Conservation (phyloP, 2,329 filamentous ascomycete genomes). For the Diplocarpon mali region DNA sequence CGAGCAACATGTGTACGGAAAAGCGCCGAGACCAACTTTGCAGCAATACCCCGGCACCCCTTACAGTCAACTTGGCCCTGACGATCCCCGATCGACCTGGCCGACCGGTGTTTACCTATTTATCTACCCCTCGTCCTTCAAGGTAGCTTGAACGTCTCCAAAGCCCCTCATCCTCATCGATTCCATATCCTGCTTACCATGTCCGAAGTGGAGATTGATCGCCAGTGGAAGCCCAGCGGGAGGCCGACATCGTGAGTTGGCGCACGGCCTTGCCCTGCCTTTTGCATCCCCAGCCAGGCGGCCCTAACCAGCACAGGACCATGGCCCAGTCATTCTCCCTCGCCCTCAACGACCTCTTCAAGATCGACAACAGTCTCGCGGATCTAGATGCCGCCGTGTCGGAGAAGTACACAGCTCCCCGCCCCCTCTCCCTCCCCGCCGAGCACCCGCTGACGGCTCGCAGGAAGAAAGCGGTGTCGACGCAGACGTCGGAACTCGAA, state of each 20-base stretch:
- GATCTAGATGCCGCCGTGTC: conserved; percentile 65
- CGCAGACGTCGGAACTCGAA: conserved; percentile 70
- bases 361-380: conserved; percentile 68
- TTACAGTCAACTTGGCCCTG: conserved; percentile 8
- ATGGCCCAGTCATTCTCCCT: conserved; percentile 79
- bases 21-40: too few species aligned
- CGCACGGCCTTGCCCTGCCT: neutral
- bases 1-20: too few species aligned
- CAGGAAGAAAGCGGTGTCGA: conserved; percentile 71
- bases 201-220: conserved; percentile 60
- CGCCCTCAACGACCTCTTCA: conserved; percentile 81
- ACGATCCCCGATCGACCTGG: conserved; percentile 7
- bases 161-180: neutral
- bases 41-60: too few species aligned
- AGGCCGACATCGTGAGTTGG: conserved; percentile 69
- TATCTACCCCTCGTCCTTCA: too few species aligned
- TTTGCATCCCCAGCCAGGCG: neutral
- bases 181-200: conserved; percentile 11
- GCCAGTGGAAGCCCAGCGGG: conserved; percentile 69
- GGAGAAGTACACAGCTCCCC: conserved; percentile 51
- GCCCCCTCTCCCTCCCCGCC: neutral
- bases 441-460: conserved; percentile 1
- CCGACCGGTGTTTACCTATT: conserved; percentile 1
- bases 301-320: conserved; percentile 44
- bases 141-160: too few species aligned